phyloP scores from a whole-genome alignment of 768 basidiomycete species.

The Pisolithus orientalis region DNA sequence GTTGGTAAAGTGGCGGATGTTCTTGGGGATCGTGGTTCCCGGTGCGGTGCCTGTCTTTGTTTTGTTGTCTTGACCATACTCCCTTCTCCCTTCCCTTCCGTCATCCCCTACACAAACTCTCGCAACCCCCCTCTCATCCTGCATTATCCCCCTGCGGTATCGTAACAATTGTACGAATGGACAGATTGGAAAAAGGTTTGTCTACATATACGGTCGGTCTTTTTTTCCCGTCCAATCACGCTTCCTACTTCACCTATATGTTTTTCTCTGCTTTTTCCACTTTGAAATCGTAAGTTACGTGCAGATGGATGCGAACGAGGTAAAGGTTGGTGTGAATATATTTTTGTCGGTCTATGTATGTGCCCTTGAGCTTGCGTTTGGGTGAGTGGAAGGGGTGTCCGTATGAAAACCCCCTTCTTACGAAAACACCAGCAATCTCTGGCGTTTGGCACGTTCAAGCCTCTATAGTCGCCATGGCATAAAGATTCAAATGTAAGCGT shows the following conservation, averaged over 20 bases:
- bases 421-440: too few species aligned
- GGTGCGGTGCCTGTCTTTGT: neutral
- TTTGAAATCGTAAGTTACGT: neutral
- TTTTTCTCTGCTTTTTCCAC: neutral
- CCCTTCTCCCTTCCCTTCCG: neutral
- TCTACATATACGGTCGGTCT: conserved; percentile 26
- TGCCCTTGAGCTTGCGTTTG: neutral
- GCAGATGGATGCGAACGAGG: neutral
- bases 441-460: too few species aligned
- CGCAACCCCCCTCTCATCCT: too few species aligned
- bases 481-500: too few species aligned
- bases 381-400: neutral
- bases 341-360: neutral
- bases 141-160: neutral
- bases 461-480: too few species aligned
- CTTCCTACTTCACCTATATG: neutral
- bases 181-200: conserved; percentile 3
- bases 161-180: conserved; percentile 17
- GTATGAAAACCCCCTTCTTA: neutral
- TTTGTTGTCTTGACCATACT: neutral
- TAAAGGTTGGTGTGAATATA: conserved; percentile 8
- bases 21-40: neutral
- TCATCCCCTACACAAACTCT: conserved; percentile 21
- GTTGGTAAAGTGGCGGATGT: neutral
- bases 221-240: conserved; percentile 3